These are phyloP conservation scores for Russula brevipes DNA, from an alignment of 768 basidiomycete species.

Conservation along the genomic window DNA sequence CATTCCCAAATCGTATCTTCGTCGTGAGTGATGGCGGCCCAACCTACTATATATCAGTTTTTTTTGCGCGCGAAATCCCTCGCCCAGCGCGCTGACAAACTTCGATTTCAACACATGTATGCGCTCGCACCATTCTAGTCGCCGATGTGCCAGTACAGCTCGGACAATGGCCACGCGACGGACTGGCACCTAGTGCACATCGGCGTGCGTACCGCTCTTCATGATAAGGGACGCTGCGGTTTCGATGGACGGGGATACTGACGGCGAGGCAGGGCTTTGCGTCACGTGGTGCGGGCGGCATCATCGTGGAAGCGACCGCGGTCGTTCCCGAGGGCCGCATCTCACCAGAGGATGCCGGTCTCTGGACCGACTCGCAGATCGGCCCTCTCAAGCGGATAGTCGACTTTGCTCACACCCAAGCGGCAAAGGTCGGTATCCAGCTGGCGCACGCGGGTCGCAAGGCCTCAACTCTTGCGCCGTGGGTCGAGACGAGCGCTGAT, in stretches of 20 bases:
- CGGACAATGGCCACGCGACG: slow-evolving; percentile 67
- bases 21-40: slow-evolving; percentile 40
- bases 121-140: slow-evolving; percentile 35
- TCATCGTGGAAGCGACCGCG: slow-evolving; percentile 70
- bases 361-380: slow-evolving; percentile 77
- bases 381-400: slow-evolving; percentile 64
- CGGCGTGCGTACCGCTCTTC: slow-evolving; percentile 39
- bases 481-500: slow-evolving; percentile 44
- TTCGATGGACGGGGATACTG: not conserved
- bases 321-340: slow-evolving; percentile 73
- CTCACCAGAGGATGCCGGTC: slow-evolving; percentile 67
- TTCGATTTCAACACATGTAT: no score
- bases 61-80: no score
- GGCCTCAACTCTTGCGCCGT: slow-evolving; percentile 64
- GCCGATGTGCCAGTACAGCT: slow-evolving; percentile 82
- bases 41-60: not conserved
- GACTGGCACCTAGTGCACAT: slow-evolving; percentile 83
- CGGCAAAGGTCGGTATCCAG: slow-evolving; percentile 70
- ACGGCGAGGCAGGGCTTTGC: slow-evolving; percentile 46
- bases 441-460: slow-evolving; percentile 76
- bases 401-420: slow-evolving; percentile 66
- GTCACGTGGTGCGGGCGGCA: slow-evolving; percentile 62
- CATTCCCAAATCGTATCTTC: slow-evolving; percentile 73
- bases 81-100: not conserved
- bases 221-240: not conserved